Percentiles rank a stretch among this genome's conserved stretches.
These are phyloP conservation scores for Pseudogymnoascus sp. DNA, from an alignment of 2,329 filamentous ascomycete species.

Conservation along the genomic window DNA sequence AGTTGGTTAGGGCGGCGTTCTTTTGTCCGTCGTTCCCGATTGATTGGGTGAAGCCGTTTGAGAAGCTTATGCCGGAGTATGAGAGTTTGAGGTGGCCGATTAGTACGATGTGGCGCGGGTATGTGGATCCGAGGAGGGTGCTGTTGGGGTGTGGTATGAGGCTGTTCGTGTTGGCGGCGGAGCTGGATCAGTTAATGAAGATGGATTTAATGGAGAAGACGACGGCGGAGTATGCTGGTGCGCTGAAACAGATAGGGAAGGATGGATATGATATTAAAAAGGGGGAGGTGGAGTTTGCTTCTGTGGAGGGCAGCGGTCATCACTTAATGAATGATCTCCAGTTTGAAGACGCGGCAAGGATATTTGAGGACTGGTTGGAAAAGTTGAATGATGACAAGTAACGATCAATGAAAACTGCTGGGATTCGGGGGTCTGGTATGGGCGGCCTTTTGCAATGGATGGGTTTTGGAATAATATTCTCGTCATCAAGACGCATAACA, in stretches of 20 bases:
- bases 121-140: conserved; percentile 29
- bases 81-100: conserved; percentile 36
- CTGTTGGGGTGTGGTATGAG: conserved; percentile 18
- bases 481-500: background rate
- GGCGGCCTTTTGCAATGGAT: background rate
- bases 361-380: conserved; percentile 23
- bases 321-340: conserved; percentile 34
- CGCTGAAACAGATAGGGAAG: conserved; percentile 19
- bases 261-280: conserved; percentile 13
- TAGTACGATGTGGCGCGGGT: conserved; percentile 27
- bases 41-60: conserved; percentile 27
- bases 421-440: background rate
- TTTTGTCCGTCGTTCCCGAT: conserved; percentile 30
- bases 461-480: background rate
- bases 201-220: conserved; percentile 21
- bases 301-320: conserved; percentile 30
- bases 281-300: conserved; percentile 21
- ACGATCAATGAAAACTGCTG: background rate
- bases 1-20: conserved; percentile 34
- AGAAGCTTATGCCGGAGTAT: conserved; percentile 31
- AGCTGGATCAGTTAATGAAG: conserved; percentile 23
- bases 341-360: conserved; percentile 30
- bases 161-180: conserved; percentile 21
- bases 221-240: conserved; percentile 24
- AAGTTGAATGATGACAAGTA: background rate